A percentile compares a stretch with the other conserved stretches of the same genome.
Evolutionary conservation across 2,329 filamentous ascomycete genomes (phyloP).

Genomic region (Cordyceps cateniannulata): DNA sequence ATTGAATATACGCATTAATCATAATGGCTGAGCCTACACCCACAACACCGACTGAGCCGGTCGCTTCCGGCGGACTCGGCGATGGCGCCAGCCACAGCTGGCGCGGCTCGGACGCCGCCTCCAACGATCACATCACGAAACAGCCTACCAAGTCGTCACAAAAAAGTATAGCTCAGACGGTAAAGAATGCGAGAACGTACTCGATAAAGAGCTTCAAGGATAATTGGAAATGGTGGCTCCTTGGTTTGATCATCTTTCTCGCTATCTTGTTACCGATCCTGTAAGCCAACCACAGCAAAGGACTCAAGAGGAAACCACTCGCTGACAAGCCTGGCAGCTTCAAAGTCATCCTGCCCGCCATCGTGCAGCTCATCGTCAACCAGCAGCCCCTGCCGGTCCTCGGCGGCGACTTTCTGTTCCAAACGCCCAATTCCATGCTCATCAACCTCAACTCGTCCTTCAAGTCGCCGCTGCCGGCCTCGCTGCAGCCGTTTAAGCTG

Average conservation of each 20-base stretch:
- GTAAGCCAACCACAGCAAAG: neutral
- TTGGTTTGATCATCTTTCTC: neutral
- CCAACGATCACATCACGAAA: neutral
- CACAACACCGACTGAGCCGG: neutral
- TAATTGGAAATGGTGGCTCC: neutral
- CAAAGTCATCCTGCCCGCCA: slow-evolving; percentile 2
- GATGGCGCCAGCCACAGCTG: neutral
- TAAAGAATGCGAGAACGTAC: neutral
- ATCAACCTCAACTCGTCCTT: neutral
- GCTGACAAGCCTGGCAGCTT: neutral
- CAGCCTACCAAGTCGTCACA: neutral
- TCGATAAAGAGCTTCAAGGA: neutral
- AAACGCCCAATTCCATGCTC: neutral
- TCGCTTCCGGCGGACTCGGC: neutral
- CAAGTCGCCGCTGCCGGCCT: neutral
- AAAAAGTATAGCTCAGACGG: neutral
- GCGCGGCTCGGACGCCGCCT: neutral
- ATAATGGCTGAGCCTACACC: neutral
- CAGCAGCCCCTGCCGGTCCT: neutral
- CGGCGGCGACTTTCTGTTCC: neutral
- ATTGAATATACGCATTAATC: neutral
- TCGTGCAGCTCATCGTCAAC: slow-evolving; percentile 6
- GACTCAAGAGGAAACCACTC: neutral
- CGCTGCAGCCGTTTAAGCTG: neutral
- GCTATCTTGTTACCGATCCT: neutral